These are phyloP conservation scores for Naumovozyma dairenensis DNA, from an alignment of 805 yeast species.

Conservation along the genomic window DNA sequence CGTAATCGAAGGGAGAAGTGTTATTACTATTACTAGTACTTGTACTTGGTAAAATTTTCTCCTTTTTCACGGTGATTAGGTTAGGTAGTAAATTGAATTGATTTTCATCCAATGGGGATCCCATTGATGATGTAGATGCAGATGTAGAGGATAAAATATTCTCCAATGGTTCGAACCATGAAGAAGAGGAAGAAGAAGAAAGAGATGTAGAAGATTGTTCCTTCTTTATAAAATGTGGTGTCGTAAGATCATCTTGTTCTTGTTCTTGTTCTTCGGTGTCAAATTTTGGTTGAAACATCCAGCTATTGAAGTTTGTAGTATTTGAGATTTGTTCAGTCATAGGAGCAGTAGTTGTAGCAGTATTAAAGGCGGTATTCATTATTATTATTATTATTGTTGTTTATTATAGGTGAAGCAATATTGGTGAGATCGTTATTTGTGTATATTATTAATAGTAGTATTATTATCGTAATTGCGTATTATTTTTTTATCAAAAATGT, in stretches of 20 bases:
- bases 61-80: not conserved
- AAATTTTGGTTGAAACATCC: not conserved
- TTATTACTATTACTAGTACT: not conserved
- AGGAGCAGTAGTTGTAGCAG: too few relatives aligned
- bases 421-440: too few relatives aligned
- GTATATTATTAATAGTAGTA: too few relatives aligned
- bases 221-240: not conserved
- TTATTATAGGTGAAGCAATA: too few relatives aligned
- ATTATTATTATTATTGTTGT: too few relatives aligned
- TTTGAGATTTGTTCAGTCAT: too few relatives aligned
- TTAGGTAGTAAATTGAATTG: not conserved
- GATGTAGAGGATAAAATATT: slow-evolving; percentile 19
- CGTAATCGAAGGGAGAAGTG: too few relatives aligned
- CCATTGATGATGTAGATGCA: slow-evolving; percentile 15
- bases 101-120: slow-evolving; percentile 11
- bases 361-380: too few relatives aligned
- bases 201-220: not conserved
- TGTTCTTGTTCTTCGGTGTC: too few relatives aligned
- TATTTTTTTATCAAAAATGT: too few relatives aligned
- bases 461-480: too few relatives aligned
- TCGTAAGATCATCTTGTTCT: too few relatives aligned
- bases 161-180: slow-evolving; percentile 25
- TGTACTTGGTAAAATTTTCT: not conserved
- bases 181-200: slow-evolving; percentile 4
- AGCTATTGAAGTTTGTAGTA: not conserved